phyloP scores from a whole-genome alignment of 805 yeast genomes.

The Nakazawaea holstii region DNA sequence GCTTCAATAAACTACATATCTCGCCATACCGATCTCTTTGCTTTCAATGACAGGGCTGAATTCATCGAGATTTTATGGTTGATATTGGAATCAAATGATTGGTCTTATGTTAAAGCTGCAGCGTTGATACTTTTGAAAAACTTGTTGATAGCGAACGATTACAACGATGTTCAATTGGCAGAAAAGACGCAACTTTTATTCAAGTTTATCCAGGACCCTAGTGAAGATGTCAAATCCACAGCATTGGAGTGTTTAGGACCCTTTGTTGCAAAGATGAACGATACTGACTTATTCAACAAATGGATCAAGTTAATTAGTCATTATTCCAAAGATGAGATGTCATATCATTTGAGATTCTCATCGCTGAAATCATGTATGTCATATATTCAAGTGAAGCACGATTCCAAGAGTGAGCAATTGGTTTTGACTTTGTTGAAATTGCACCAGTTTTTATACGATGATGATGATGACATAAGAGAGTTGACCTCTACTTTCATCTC shows the following conservation, averaged over 20 bases:
- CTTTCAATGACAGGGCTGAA: not conserved
- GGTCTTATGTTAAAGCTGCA: constrained; percentile 41
- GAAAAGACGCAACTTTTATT: constrained; percentile 24
- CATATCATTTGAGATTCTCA: constrained; percentile 39
- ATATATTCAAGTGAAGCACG: constrained; percentile 16
- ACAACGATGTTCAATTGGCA: constrained; percentile 15
- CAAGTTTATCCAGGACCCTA: constrained; percentile 22
- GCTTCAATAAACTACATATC: constrained; percentile 28
- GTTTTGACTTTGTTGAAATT: constrained; percentile 16
- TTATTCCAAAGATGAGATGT: constrained; percentile 41
- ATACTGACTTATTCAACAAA: constrained; percentile 12
- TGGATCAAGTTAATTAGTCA: constrained; percentile 36
- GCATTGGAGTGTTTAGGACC: constrained; percentile 50
- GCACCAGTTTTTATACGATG: constrained; percentile 49
- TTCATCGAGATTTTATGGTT: constrained; percentile 18
- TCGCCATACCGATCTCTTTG: constrained; percentile 4
- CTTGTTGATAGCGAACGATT: constrained; percentile 13
- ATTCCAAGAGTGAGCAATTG: not conserved
- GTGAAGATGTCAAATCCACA: constrained; percentile 43
- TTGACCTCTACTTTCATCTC: constrained; percentile 38
- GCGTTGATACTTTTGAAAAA: constrained; percentile 30
- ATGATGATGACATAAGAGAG: constrained; percentile 55
- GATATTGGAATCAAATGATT: constrained; percentile 20
- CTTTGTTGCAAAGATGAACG: constrained; percentile 21
- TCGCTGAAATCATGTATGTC: constrained; percentile 38